A percentile compares a stretch with the other conserved stretches of the same genome.
Evolutionary conservation across 768 basidiomycete genomes (phyloP).

Genomic region (Hygrocybe punicea): DNA sequence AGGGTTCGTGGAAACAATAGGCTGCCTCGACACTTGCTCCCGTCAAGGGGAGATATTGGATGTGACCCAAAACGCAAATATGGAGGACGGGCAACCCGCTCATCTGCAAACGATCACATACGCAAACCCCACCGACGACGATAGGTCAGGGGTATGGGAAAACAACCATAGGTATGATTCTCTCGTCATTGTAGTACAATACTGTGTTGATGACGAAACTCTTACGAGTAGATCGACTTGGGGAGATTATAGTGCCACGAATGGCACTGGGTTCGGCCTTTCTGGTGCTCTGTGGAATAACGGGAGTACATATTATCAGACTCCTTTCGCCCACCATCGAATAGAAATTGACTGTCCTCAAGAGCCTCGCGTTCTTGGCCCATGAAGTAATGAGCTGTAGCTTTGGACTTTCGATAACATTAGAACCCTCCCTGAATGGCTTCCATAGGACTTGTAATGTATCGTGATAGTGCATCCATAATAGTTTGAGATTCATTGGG

Average conservation of each 20-base stretch:
- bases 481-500: too few species aligned
- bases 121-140: too few species aligned
- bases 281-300: neutral
- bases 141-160: too few species aligned
- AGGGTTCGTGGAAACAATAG: neutral
- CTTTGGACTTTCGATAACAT: too few species aligned
- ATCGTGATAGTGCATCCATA: neutral
- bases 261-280: neutral
- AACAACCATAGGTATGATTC: neutral
- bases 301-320: neutral
- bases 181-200: neutral
- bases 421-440: too few species aligned
- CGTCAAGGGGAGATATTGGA: neutral
- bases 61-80: neutral
- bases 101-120: neutral
- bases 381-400: neutral
- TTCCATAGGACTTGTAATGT: neutral
- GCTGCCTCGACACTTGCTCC: neutral
- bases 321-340: neutral
- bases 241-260: neutral
- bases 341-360: neutral
- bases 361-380: neutral
- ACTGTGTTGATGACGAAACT: neutral
- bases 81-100: neutral
- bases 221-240: neutral